These are phyloP conservation scores for Avicennia marina DNA, from an alignment of 257 asterid genomes.

Conservation along the genomic window DNA sequence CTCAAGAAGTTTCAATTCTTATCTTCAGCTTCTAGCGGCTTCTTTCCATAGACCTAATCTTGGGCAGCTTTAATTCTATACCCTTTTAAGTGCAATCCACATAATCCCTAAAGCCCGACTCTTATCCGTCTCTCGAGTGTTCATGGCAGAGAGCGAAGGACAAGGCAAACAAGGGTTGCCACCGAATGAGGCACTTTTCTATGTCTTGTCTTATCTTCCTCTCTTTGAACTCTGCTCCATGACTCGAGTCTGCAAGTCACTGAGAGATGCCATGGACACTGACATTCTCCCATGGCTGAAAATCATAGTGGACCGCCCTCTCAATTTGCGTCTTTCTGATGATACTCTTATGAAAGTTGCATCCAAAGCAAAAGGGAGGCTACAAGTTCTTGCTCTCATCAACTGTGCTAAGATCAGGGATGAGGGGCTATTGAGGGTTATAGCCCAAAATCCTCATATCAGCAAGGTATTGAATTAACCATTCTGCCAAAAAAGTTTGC, in stretches of 20 bases:
- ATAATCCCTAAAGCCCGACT: too few species aligned
- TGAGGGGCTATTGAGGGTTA: slow-evolving; percentile 43
- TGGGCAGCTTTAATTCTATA: too few species aligned
- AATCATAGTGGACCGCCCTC: slow-evolving; percentile 46
- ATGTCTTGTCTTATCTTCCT: slow-evolving; percentile 58
- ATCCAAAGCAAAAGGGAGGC: slow-evolving; percentile 46
- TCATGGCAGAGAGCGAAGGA: slow-evolving; percentile 19
- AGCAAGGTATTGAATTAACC: slow-evolving; percentile 37
- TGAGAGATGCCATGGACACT: slow-evolving; percentile 47
- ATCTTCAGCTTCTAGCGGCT: not conserved
- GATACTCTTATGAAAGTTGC: slow-evolving; percentile 40
- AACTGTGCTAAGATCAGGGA: slow-evolving; percentile 57
- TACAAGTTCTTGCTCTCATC: slow-evolving; percentile 45
- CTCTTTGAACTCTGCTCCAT: slow-evolving; percentile 49
- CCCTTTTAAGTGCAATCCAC: too few species aligned
- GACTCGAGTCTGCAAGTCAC: slow-evolving; percentile 57
- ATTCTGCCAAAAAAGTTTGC: not conserved
- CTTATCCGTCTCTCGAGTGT: too few species aligned
- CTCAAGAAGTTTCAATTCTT: not conserved
- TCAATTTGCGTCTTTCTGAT: slow-evolving; percentile 39
- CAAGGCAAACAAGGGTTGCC: slow-evolving; percentile 13
- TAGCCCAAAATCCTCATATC: slow-evolving; percentile 45
- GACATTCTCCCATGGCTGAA: slow-evolving; percentile 73
- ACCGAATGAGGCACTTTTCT: slow-evolving; percentile 67
- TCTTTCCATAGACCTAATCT: too few species aligned